These are phyloP conservation scores for Lagenidium giganteum DNA, from an alignment of 352 stramenopile species.

Conservation along the genomic window DNA sequence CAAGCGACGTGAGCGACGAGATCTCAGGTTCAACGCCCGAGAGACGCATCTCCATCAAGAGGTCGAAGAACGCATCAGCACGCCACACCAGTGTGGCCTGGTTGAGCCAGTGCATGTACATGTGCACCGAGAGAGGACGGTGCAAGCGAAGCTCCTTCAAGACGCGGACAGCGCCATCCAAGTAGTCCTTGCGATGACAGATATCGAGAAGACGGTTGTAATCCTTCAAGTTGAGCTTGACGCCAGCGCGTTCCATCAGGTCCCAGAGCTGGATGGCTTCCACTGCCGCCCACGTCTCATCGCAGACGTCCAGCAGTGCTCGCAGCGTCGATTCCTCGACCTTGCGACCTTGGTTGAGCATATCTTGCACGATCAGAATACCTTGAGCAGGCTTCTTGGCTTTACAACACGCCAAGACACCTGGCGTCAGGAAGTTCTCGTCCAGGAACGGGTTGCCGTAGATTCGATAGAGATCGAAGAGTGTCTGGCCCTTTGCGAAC, in stretches of 20 bases:
- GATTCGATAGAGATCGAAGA: slow-evolving; percentile 85
- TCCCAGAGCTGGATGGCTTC: slow-evolving; percentile 68
- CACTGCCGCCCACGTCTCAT: slow-evolving; percentile 53
- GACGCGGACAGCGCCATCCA: slow-evolving; percentile 74
- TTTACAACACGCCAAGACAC: slow-evolving; percentile 74
- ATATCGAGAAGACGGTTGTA: slow-evolving; percentile 72
- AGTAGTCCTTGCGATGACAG: slow-evolving; percentile 70
- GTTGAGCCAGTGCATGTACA: slow-evolving; percentile 84
- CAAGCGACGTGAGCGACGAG: slow-evolving; percentile 77
- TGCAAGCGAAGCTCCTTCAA: slow-evolving; percentile 71
- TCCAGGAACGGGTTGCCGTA: slow-evolving; percentile 82
- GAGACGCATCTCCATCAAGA: slow-evolving; percentile 84
- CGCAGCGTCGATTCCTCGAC: slow-evolving; percentile 70
- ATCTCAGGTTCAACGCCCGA: slow-evolving; percentile 78
- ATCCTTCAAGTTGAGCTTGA: slow-evolving; percentile 48
- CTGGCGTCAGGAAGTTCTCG: slow-evolving; percentile 74
- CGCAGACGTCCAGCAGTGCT: slow-evolving; percentile 65
- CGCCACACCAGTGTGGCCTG: slow-evolving; percentile 75
- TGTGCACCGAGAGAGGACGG: slow-evolving; percentile 56
- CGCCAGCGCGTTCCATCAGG: slow-evolving; percentile 58
- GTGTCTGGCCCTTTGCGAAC: slow-evolving; percentile 66
- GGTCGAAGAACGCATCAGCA: slow-evolving; percentile 78
- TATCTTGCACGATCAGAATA: slow-evolving; percentile 77
- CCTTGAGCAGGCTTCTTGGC: slow-evolving; percentile 66
- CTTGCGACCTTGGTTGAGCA: slow-evolving; percentile 81